Evolutionary conservation across 768 basidiomycete genomes (phyloP).

Genomic region (Xerocomus spinulosus): DNA sequence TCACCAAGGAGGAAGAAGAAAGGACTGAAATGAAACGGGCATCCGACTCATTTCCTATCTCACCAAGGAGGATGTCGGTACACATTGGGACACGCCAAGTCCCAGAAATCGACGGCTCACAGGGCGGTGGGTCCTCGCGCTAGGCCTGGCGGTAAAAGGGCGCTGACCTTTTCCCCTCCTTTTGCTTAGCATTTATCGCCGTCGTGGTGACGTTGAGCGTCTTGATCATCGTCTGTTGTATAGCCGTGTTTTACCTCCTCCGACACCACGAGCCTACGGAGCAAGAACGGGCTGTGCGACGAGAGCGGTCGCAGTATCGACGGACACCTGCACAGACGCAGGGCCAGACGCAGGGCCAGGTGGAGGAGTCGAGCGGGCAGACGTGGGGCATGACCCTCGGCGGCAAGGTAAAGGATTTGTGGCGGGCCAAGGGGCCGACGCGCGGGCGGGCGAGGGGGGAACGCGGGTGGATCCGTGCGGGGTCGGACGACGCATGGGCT

Average conservation of each 20-base stretch:
- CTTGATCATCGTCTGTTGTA: constrained; percentile 50
- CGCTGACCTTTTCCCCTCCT: background rate
- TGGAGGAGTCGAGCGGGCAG: background rate
- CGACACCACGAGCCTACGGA: constrained; percentile 44
- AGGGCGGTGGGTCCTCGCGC: constrained; percentile 36
- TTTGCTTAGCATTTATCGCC: constrained; percentile 50
- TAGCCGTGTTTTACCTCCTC: constrained; percentile 54
- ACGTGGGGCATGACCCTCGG: constrained; percentile 21
- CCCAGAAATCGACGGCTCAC: constrained; percentile 48
- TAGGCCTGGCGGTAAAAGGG: background rate
- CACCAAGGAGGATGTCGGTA: background rate
- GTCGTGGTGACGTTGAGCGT: constrained; percentile 52
- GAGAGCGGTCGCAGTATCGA: constrained; percentile 24
- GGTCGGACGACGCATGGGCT: constrained; percentile 48
- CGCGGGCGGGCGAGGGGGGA: constrained; percentile 20
- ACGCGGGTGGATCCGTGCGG: constrained; percentile 50
- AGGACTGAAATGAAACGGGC: background rate
- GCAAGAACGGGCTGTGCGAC: constrained; percentile 35
- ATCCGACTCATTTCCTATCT: background rate
- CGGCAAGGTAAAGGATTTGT: constrained; percentile 25
- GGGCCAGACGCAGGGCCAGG: background rate
- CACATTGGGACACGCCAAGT: constrained; percentile 26
- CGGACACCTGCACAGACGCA: constrained; percentile 28
- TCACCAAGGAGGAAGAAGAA: background rate
- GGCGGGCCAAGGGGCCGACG: too few species aligned